phyloP scores from a whole-genome alignment of 495 filamentous ascomycete species.

The Hamigera avellanea region DNA sequence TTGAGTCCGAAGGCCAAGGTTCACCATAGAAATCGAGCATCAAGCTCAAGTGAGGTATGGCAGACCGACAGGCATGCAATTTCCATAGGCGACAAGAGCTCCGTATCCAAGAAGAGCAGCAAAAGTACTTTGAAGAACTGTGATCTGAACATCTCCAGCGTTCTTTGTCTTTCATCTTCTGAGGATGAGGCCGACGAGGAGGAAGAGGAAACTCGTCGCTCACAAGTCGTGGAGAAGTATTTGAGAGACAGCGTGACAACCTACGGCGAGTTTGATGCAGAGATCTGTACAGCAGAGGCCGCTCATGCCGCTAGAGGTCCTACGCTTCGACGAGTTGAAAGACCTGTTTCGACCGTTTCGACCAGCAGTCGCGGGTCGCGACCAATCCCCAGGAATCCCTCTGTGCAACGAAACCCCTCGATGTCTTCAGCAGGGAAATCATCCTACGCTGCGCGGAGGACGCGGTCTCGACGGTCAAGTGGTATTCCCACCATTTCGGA shows the following conservation, averaged over 20 bases:
- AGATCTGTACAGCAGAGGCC: slow-evolving; percentile 31
- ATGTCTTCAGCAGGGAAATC: slow-evolving; percentile 17
- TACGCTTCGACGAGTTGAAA: slow-evolving; percentile 17
- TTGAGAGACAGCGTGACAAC: slow-evolving; percentile 27
- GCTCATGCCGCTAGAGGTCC: slow-evolving; percentile 21
- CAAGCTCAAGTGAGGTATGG: slow-evolving; percentile 8
- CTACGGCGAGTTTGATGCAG: slow-evolving; percentile 26
- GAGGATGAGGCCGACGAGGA: slow-evolving; percentile 39
- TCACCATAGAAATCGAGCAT: slow-evolving; percentile 1
- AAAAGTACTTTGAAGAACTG: slow-evolving; percentile 31
- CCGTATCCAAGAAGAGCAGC: slow-evolving; percentile 28
- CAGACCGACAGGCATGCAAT: slow-evolving; percentile 6
- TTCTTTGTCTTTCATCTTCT: slow-evolving; percentile 46
- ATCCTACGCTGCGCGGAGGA: slow-evolving; percentile 11
- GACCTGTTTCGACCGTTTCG: slow-evolving; percentile 13
- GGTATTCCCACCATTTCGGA: slow-evolving; percentile 23
- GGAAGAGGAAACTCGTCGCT: slow-evolving; percentile 4
- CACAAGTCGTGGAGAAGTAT: slow-evolving; percentile 4
- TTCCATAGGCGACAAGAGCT: slow-evolving; percentile 8
- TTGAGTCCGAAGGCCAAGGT: slow-evolving; percentile 10
- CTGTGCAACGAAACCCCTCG: slow-evolving; percentile 11
- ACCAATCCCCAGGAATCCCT: slow-evolving; percentile 7
- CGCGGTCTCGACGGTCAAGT: slow-evolving; percentile 22
- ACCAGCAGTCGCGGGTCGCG: slow-evolving; percentile 19
- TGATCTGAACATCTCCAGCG: slow-evolving; percentile 39